Evolutionary conservation across 1,284 basidiomycete species (phyloP).

Genomic region (Farysia itapuensis): DNA sequence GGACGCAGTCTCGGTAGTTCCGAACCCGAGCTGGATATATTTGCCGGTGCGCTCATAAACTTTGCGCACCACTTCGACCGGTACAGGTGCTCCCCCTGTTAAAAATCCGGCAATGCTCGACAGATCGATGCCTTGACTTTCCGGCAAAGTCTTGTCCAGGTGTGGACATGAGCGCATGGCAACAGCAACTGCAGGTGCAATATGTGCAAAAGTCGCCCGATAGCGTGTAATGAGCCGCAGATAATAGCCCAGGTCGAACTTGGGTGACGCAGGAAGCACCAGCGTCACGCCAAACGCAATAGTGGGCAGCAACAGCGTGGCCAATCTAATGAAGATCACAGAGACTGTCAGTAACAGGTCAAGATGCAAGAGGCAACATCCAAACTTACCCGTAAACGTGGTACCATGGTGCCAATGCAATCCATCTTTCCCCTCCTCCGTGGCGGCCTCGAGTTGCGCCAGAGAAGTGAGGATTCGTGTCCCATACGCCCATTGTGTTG

Average conservation of each 20-base stretch:
- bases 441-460: constrained; percentile 11
- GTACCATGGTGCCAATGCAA: constrained; percentile 60
- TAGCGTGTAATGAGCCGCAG: constrained; percentile 56
- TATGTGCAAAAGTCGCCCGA: constrained; percentile 60
- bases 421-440: constrained; percentile 49
- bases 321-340: constrained; percentile 18
- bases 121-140: constrained; percentile 51
- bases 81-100: constrained; percentile 61
- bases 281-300: constrained; percentile 58
- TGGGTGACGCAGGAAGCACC: constrained; percentile 46
- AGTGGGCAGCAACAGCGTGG: constrained; percentile 52
- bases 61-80: constrained; percentile 55
- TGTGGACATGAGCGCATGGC: constrained; percentile 59
- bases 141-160: constrained; percentile 10
- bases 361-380: background rate
- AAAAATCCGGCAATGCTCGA: constrained; percentile 57
- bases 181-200: constrained; percentile 61
- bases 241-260: constrained; percentile 59
- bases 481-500: constrained; percentile 52
- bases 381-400: constrained; percentile 49
- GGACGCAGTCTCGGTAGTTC: constrained; percentile 41
- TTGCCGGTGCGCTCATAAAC: constrained; percentile 59
- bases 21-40: constrained; percentile 55
- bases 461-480: constrained; percentile 31
- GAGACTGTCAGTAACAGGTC: background rate